phyloP scores from a whole-genome alignment of 116 monocot species.

The Cymodocea nodosa region DNA sequence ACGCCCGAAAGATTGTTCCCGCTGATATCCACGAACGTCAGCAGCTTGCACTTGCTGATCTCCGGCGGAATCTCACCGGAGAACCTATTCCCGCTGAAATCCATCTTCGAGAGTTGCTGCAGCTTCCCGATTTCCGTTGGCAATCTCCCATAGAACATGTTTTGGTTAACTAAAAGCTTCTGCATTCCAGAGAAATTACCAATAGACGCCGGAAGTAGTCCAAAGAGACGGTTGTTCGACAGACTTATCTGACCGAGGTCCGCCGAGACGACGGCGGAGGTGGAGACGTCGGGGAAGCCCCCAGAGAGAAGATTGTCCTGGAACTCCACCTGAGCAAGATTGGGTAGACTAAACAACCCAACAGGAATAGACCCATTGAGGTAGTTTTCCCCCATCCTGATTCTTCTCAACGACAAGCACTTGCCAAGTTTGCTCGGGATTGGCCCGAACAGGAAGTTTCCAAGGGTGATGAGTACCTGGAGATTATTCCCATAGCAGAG shows the following conservation, averaged over 20 bases:
- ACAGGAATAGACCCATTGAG: constrained; percentile 69
- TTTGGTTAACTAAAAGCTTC: constrained; percentile 64
- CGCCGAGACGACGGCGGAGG: constrained; percentile 15
- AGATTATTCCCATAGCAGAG: constrained; percentile 53
- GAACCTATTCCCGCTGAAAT: constrained; percentile 48
- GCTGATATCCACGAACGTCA: constrained; percentile 66
- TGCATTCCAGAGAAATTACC: constrained; percentile 56
- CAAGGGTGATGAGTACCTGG: constrained; percentile 52
- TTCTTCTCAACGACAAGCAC: constrained; percentile 37
- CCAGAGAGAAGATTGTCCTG: constrained; percentile 85
- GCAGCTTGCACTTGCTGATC: constrained; percentile 52
- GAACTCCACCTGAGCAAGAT: constrained; percentile 61
- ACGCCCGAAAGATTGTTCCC: constrained; percentile 57
- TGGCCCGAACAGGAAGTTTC: constrained; percentile 50
- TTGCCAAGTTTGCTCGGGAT: constrained; percentile 38
- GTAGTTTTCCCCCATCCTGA: constrained; percentile 56
- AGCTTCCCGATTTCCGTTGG: constrained; percentile 55
- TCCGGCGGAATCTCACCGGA: constrained; percentile 38
- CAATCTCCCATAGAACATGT: constrained; percentile 44
- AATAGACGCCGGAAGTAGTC: constrained; percentile 46
- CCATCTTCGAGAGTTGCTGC: constrained; percentile 70
- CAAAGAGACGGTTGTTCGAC: constrained; percentile 56
- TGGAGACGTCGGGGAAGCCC: constrained; percentile 42
- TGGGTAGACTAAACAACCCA: constrained; percentile 52
- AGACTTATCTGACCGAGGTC: constrained; percentile 53